These are phyloP conservation scores for Scytalidium sp. DNA, from an alignment of 2,329 filamentous ascomycete genomes.

Conservation along the genomic window DNA sequence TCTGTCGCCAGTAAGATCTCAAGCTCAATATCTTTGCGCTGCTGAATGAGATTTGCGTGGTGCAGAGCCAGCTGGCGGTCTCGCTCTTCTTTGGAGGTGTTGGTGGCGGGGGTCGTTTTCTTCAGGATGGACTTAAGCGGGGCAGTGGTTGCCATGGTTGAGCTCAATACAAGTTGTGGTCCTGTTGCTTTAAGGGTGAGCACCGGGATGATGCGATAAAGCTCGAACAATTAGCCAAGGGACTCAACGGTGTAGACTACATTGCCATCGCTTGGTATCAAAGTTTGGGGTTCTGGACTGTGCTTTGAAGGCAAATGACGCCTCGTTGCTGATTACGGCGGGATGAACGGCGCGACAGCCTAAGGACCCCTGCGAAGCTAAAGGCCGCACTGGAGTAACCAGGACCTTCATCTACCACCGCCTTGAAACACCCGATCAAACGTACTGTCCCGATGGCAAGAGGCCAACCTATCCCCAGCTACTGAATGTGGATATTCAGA, in stretches of 20 bases:
- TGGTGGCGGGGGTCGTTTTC: conserved; percentile 44
- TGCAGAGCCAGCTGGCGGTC: conserved; percentile 67
- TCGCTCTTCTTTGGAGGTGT: conserved; percentile 42
- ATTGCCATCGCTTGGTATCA: neutral
- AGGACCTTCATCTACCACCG: neutral
- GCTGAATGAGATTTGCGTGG: conserved; percentile 79
- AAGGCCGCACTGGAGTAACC: neutral
- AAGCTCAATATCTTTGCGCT: conserved; percentile 74
- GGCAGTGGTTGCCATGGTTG: conserved; percentile 21
- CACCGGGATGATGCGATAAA: too few relatives aligned
- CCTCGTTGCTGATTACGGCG: neutral
- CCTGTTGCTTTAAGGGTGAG: too few relatives aligned
- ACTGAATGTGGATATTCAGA: neutral
- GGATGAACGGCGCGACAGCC: neutral
- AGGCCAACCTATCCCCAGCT: neutral
- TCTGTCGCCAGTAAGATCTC: conserved; percentile 72
- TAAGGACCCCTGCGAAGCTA: neutral
- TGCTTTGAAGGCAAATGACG: neutral
- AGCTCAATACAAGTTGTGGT: neutral
- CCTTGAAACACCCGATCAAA: neutral
- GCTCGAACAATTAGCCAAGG: too few relatives aligned
- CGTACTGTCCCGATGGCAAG: neutral
- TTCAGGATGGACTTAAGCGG: conserved; percentile 59
- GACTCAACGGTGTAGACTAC: too few relatives aligned
- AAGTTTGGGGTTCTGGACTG: neutral